Percentiles rank a stretch among this genome's conserved stretches.
Conservation (phyloP, 78 protist species). For the Dictyostelium capitatum region DNA sequence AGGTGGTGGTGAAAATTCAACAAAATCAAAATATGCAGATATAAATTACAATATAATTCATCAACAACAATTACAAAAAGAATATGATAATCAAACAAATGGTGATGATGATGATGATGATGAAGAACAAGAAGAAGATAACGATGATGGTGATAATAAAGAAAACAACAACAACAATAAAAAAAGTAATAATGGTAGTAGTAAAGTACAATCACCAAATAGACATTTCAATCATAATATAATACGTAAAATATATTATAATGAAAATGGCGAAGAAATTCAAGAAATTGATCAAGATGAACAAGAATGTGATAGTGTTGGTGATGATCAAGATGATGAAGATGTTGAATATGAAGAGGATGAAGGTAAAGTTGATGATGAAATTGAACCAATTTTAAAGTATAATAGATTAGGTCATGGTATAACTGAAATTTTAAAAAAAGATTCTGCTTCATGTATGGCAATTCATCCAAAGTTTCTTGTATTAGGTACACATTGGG, state of each 20-base stretch:
- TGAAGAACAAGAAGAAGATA: constrained; percentile 57
- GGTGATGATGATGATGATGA: constrained; percentile 26
- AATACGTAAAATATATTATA: not conserved
- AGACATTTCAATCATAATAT: not conserved
- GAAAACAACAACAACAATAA: constrained; percentile 26
- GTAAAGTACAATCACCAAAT: not conserved
- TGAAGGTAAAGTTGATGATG: constrained; percentile 61
- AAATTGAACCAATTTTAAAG: constrained; percentile 91
- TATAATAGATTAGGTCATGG: constrained; percentile 86
- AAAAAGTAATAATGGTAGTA: not conserved
- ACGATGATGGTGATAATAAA: constrained; percentile 42
- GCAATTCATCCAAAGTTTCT: constrained; percentile 80
- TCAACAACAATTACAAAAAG: not conserved
- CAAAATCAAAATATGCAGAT: not conserved
- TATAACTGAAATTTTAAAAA: constrained; percentile 78
- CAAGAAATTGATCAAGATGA: not conserved
- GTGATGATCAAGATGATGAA: constrained; percentile 38
- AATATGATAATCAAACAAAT: not conserved
- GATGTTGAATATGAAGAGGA: constrained; percentile 78
- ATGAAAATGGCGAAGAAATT: not conserved
- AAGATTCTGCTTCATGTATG: constrained; percentile 83
- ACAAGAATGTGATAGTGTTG: not conserved
- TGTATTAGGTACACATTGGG: constrained; percentile 91
- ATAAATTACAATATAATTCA: not conserved
- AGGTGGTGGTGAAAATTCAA: not conserved